Conservation (phyloP, 495 filamentous ascomycete genomes). For the Penicillium bovifimosum region DNA sequence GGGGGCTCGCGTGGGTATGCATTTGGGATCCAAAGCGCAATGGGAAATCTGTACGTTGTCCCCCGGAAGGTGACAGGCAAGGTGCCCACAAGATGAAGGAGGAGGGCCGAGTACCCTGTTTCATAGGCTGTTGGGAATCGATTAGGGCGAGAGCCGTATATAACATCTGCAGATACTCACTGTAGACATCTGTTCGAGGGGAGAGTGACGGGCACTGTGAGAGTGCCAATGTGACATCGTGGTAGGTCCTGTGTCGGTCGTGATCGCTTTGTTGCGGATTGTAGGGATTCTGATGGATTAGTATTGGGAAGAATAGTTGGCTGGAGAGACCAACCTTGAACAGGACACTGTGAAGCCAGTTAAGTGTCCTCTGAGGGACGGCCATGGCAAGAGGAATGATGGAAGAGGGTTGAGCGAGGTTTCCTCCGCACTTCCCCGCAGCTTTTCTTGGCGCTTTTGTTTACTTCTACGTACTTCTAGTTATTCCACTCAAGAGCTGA, state of each 20-base stretch:
- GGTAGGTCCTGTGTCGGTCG: constrained; percentile 86
- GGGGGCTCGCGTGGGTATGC: constrained; percentile 82
- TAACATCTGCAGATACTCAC: constrained; percentile 43
- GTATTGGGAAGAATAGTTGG: neutral
- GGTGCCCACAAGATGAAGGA: constrained; percentile 81
- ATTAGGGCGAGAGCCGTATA: neutral
- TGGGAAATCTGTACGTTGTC: constrained; percentile 82
- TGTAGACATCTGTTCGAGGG: constrained; percentile 94
- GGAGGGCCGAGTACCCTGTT: constrained; percentile 78
- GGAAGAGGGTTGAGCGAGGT: neutral
- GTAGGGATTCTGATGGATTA: constrained; percentile 68
- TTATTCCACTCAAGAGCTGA: too few relatives aligned
- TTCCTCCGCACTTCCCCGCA: constrained; percentile 24
- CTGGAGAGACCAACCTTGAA: constrained; percentile 55
- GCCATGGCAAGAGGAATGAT: constrained; percentile 48
- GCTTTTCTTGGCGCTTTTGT: constrained; percentile 1
- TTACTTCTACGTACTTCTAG: too few relatives aligned
- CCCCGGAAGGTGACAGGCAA: constrained; percentile 85
- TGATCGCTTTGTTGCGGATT: constrained; percentile 87
- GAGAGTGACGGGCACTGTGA: constrained; percentile 77
- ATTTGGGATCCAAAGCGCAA: constrained; percentile 94
- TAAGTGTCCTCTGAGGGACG: constrained; percentile 81
- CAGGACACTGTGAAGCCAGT: constrained; percentile 91
- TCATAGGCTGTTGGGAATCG: constrained; percentile 62
- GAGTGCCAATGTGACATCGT: constrained; percentile 79